Percentiles rank a stretch among this genome's conserved stretches.
phyloP scores from a whole-genome alignment of 495 filamentous ascomycete species.

The Corynascus novoguineensis region DNA sequence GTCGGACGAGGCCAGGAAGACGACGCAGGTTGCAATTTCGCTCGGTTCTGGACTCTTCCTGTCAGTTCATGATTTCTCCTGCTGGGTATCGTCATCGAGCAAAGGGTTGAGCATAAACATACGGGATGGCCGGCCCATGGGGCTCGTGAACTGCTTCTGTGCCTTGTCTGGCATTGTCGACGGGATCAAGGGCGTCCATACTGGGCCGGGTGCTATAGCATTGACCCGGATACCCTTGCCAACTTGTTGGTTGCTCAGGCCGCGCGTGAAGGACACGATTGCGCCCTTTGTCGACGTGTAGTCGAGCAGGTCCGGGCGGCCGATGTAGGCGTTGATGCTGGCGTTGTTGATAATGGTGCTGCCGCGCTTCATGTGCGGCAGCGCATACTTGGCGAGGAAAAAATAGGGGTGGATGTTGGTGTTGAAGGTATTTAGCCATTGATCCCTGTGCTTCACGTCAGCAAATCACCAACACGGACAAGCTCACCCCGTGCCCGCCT shows the following conservation, averaged over 20 bases:
- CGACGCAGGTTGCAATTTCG: slow-evolving; percentile 77
- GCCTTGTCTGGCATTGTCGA: slow-evolving; percentile 67
- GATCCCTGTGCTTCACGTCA: slow-evolving; percentile 43
- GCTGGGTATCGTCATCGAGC: no score
- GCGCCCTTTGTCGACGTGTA: slow-evolving; percentile 83
- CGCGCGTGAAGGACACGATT: slow-evolving; percentile 75
- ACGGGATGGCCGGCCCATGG: slow-evolving; percentile 67
- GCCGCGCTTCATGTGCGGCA: slow-evolving; percentile 71
- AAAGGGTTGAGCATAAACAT: background rate
- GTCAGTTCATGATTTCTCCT: background rate
- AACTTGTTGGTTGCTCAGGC: slow-evolving; percentile 68
- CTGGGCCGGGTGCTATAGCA: slow-evolving; percentile 69
- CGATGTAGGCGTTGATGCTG: slow-evolving; percentile 75
- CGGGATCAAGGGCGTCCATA: slow-evolving; percentile 82
- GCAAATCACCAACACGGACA: background rate
- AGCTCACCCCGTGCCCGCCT: background rate
- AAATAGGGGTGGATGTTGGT: slow-evolving; percentile 72
- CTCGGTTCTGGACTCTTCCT: slow-evolving; percentile 51
- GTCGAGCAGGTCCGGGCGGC: slow-evolving; percentile 75
- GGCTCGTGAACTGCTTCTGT: slow-evolving; percentile 67
- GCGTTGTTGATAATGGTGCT: slow-evolving; percentile 80
- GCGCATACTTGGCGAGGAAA: slow-evolving; percentile 70
- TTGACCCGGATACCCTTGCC: slow-evolving; percentile 75
- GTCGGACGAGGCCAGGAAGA: slow-evolving; percentile 75
- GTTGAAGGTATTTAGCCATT: slow-evolving; percentile 72